Evolutionary conservation across 257 asterid species (phyloP).

Genomic region (Solanum chilense): DNA sequence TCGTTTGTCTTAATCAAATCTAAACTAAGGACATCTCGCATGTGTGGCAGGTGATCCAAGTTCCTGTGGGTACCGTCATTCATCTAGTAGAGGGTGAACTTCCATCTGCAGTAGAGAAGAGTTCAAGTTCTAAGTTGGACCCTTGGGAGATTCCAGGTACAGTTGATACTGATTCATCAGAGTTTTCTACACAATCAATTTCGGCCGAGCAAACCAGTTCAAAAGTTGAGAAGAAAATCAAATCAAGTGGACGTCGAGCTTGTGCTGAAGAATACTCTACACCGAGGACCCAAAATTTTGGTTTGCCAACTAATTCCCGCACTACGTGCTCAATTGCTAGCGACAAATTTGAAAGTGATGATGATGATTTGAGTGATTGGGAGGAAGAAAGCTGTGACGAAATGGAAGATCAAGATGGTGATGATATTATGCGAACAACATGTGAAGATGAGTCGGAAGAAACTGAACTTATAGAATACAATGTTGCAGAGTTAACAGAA

Average conservation of each 20-base stretch:
- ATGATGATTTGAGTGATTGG: background rate
- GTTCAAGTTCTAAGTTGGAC: constrained; percentile 43
- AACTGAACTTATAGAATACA: constrained; percentile 31
- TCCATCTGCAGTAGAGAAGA: constrained; percentile 59
- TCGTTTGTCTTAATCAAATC: background rate
- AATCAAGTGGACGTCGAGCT: background rate
- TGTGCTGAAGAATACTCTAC: constrained; percentile 3
- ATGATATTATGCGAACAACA: constrained; percentile 19
- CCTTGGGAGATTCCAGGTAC: constrained; percentile 92
- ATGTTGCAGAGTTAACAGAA: constrained; percentile 73
- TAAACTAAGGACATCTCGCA: background rate
- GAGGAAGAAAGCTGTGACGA: constrained; percentile 24
- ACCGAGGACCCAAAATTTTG: background rate
- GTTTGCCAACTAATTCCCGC: background rate
- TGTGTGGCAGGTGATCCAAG: constrained; percentile 53
- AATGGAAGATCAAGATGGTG: constrained; percentile 25
- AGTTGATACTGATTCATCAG: constrained; percentile 24
- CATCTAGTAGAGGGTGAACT: constrained; percentile 74
- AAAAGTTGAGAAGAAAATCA: constrained; percentile 3
- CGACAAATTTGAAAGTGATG: constrained; percentile 6
- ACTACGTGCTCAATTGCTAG: constrained; percentile 16
- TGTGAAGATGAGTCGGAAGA: constrained; percentile 33
- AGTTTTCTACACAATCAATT: constrained; percentile 19
- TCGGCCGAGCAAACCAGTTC: background rate
- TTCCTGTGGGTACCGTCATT: constrained; percentile 87